A percentile compares a stretch with the other conserved stretches of the same genome.
phyloP scores from a whole-genome alignment of 495 filamentous ascomycete species.

The Cercophora sp. region DNA sequence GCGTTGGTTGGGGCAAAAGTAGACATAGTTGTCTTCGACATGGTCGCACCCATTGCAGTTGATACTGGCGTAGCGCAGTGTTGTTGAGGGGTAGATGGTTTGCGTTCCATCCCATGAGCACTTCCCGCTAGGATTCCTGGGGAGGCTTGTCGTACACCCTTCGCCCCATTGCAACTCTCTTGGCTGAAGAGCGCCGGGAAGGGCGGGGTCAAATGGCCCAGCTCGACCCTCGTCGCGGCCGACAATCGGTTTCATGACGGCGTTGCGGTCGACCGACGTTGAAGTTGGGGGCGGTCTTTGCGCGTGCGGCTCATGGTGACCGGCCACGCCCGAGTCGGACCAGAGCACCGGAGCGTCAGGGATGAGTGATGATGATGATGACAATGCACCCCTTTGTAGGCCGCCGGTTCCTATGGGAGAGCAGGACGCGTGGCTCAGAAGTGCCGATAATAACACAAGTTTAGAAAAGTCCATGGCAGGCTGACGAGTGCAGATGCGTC shows the following conservation, averaged over 20 bases:
- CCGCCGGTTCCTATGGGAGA: constrained; percentile 11
- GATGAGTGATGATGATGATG: neutral
- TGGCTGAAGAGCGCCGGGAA: no score
- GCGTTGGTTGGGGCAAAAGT: constrained; percentile 25
- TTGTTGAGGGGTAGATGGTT: constrained; percentile 29
- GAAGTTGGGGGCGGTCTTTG: neutral
- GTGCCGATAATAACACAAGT: constrained; percentile 15
- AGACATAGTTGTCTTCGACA: constrained; percentile 16
- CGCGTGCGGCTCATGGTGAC: neutral
- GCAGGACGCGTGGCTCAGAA: constrained; percentile 10
- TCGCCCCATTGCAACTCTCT: no score
- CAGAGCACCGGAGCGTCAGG: neutral
- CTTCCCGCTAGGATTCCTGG: no score
- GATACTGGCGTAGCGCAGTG: constrained; percentile 15
- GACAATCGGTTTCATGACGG: neutral
- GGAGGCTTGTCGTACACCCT: no score
- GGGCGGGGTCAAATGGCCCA: no score
- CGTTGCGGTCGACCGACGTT: neutral
- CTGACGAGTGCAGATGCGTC: constrained; percentile 8
- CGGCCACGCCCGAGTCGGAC: neutral
- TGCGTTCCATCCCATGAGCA: constrained; percentile 29
- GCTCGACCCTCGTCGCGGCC: neutral
- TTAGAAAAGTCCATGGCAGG: constrained; percentile 17
- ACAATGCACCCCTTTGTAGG: neutral
- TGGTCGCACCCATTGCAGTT: constrained; percentile 32